Percentiles rank a stretch among this genome's conserved stretches.
Conservation (phyloP, 2,329 filamentous ascomycete species). For the Sodiomyces alkalinus region DNA sequence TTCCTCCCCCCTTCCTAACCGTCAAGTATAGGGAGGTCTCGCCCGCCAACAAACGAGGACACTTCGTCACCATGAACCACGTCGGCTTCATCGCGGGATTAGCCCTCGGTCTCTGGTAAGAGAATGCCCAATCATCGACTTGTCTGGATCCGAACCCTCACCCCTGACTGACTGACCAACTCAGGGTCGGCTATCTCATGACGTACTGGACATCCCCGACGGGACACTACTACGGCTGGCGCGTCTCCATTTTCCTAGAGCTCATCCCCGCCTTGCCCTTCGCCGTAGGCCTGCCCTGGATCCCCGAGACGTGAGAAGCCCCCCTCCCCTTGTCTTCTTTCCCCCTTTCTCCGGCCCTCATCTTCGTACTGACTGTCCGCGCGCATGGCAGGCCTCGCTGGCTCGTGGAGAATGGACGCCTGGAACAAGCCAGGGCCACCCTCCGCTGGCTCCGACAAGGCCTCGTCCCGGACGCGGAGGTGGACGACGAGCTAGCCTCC, state of each 20-base stretch:
- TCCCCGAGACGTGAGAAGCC: constrained; percentile 41
- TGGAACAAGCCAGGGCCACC: constrained; percentile 24
- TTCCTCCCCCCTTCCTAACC: neutral
- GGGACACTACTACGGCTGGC: constrained; percentile 35
- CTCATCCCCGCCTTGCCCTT: constrained; percentile 36
- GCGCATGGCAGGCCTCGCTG: constrained; percentile 32
- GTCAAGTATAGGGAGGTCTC: constrained; percentile 30
- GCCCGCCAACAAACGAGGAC: constrained; percentile 35
- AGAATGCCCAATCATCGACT: neutral
- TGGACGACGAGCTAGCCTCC: constrained; percentile 26
- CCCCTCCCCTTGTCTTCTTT: constrained; percentile 3
- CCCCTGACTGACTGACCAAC: constrained; percentile 2
- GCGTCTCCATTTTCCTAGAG: constrained; percentile 34
- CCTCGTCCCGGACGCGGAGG: constrained; percentile 18
- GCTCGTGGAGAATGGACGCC: constrained; percentile 35
- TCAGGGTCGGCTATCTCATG: constrained; percentile 39
- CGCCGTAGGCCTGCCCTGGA: constrained; percentile 30
- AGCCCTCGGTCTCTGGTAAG: constrained; percentile 38
- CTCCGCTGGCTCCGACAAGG: constrained; percentile 34
- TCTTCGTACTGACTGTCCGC: constrained; percentile 1
- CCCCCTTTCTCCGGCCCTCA: neutral
- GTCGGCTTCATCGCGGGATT: constrained; percentile 40
- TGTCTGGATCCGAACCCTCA: neutral
- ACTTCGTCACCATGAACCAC: constrained; percentile 43
- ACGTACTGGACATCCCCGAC: constrained; percentile 32